Conservation (phyloP, 768 basidiomycete genomes). For the Cantharellus anzutake region DNA sequence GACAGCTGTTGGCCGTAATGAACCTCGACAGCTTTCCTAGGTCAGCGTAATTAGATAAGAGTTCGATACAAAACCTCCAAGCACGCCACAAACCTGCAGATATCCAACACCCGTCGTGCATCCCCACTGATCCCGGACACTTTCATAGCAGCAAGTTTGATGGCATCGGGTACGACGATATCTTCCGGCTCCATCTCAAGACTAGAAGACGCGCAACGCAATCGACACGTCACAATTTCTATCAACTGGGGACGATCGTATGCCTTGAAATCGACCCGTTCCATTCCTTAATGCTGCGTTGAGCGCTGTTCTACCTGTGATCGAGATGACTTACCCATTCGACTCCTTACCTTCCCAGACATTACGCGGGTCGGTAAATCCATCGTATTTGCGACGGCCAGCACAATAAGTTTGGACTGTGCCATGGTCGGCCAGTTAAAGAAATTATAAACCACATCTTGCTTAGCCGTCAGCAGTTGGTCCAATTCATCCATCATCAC, state of each 20-base stretch:
- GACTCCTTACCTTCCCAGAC: slow-evolving; percentile 78
- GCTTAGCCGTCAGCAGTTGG: slow-evolving; percentile 86
- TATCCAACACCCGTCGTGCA: slow-evolving; percentile 80
- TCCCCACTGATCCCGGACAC: slow-evolving; percentile 79
- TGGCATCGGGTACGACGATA: slow-evolving; percentile 41
- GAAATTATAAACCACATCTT: slow-evolving; percentile 98
- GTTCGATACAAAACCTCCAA: neutral
- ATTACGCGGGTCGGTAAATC: slow-evolving; percentile 90
- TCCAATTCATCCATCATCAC: slow-evolving; percentile 98
- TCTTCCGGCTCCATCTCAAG: slow-evolving; percentile 21
- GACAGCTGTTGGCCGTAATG: slow-evolving; percentile 24
- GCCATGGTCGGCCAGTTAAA: slow-evolving; percentile 97
- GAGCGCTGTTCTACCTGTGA: neutral
- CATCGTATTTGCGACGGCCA: slow-evolving; percentile 97
- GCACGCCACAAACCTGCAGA: slow-evolving; percentile 46
- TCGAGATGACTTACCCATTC: slow-evolving; percentile 42
- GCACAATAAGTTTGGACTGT: slow-evolving; percentile 76
- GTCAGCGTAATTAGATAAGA: neutral
- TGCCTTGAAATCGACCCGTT: slow-evolving; percentile 80
- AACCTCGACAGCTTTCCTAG: slow-evolving; percentile 68
- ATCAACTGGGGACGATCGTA: slow-evolving; percentile 64
- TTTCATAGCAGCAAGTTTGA: slow-evolving; percentile 69
- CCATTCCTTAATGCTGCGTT: slow-evolving; percentile 39
- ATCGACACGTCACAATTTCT: slow-evolving; percentile 69
- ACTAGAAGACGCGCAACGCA: slow-evolving; percentile 39